These are phyloP conservation scores for Quaeritorhiza haematococci DNA, from an alignment of 371 early-diverging fungal genomes.

Conservation along the genomic window DNA sequence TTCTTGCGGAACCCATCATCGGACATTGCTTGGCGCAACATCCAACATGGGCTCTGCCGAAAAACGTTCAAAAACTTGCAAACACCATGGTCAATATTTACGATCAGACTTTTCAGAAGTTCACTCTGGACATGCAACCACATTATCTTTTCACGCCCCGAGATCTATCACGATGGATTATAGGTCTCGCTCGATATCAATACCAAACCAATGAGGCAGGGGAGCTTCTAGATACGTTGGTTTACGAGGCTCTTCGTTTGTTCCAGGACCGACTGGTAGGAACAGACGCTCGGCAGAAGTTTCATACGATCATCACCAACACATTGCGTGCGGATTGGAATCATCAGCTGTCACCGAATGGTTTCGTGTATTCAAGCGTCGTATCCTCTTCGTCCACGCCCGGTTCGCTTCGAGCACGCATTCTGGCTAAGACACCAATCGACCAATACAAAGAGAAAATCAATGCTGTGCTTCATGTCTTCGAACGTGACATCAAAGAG, in stretches of 20 bases:
- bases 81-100: slow-evolving; percentile 37
- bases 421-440: slow-evolving; percentile 3
- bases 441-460: slow-evolving; percentile 23
- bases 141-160: slow-evolving; percentile 46
- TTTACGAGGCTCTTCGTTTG: slow-evolving; percentile 36
- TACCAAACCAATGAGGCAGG: slow-evolving; percentile 22
- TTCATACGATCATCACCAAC: slow-evolving; percentile 21
- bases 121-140: slow-evolving; percentile 35
- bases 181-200: slow-evolving; percentile 30
- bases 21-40: slow-evolving; percentile 17
- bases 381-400: too few relatives aligned
- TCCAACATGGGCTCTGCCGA: slow-evolving; percentile 32
- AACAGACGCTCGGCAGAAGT: slow-evolving; percentile 25
- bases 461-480: slow-evolving; percentile 21
- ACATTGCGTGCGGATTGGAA: slow-evolving; percentile 32
- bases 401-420: too few relatives aligned
- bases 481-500: slow-evolving; percentile 35
- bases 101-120: slow-evolving; percentile 31
- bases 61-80: slow-evolving; percentile 33
- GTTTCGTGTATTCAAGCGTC: slow-evolving; percentile 19
- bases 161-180: slow-evolving; percentile 40
- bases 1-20: slow-evolving; percentile 28
- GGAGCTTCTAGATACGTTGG: slow-evolving; percentile 31
- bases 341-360: slow-evolving; percentile 10
- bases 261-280: slow-evolving; percentile 41